phyloP scores from a whole-genome alignment of 306 rosid genomes.

The Chamaecrista fasciculata region DNA sequence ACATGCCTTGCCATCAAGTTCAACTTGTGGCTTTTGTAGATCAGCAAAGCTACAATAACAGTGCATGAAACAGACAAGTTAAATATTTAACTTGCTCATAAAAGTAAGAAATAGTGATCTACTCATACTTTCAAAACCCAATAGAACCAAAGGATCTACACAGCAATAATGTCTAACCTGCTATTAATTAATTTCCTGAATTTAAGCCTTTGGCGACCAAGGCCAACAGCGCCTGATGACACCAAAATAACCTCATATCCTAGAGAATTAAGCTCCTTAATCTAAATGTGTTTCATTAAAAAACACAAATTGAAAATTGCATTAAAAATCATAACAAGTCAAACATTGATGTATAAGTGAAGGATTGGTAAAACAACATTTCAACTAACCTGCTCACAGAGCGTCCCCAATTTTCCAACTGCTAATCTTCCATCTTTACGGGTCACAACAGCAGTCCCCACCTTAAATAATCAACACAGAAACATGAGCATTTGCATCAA shows the following conservation, averaged over 20 bases:
- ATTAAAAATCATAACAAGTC: not conserved
- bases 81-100: constrained; percentile 13
- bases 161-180: constrained; percentile 54
- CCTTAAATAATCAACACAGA: not conserved
- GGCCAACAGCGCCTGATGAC: constrained; percentile 98
- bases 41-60: constrained; percentile 77
- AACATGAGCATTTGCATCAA: constrained; percentile 6
- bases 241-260: constrained; percentile 91
- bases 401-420: constrained; percentile 66
- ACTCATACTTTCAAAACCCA: not conserved
- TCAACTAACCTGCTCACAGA: constrained; percentile 76
- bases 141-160: not conserved
- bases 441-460: constrained; percentile 33
- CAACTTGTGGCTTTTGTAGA: constrained; percentile 94
- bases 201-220: constrained; percentile 94
- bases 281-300: constrained; percentile 44
- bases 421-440: constrained; percentile 26
- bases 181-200: constrained; percentile 78
- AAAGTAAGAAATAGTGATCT: not conserved
- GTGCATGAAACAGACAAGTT: constrained; percentile 15
- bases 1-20: constrained; percentile 96
- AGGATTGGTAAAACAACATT: not conserved
- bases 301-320: constrained; percentile 22
- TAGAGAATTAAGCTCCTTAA: constrained; percentile 70
- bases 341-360: not conserved